Evolutionary conservation across 495 filamentous ascomycete species (phyloP).

Genomic region (Articulospora tetracladia): DNA sequence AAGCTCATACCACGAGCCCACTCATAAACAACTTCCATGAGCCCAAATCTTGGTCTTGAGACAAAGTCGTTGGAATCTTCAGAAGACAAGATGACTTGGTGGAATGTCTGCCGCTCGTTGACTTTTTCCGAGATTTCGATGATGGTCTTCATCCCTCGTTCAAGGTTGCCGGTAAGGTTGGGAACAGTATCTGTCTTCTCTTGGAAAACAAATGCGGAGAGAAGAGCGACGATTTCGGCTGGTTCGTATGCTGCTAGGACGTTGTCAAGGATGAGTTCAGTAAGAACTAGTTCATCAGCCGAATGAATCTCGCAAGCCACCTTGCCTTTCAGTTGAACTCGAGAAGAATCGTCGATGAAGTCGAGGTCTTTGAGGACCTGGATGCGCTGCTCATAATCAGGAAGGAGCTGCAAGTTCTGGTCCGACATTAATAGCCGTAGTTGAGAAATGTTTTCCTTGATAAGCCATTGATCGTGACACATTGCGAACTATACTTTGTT

Average conservation of each 20-base stretch:
- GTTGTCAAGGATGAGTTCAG: constrained; percentile 93
- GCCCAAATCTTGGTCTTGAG: constrained; percentile 78
- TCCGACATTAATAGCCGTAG: constrained; percentile 87
- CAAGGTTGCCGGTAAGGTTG: constrained; percentile 76
- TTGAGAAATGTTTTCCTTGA: constrained; percentile 84
- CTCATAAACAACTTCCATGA: constrained; percentile 97
- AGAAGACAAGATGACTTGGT: constrained; percentile 84
- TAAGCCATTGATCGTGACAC: constrained; percentile 91
- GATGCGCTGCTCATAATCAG: constrained; percentile 95
- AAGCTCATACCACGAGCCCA: constrained; percentile 98
- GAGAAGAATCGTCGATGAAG: constrained; percentile 79
- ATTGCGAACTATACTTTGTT: constrained; percentile 63
- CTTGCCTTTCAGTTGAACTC: constrained; percentile 94
- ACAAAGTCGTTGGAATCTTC: constrained; percentile 93
- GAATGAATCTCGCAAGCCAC: constrained; percentile 98
- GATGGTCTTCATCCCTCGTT: constrained; percentile 82
- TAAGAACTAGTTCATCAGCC: constrained; percentile 94
- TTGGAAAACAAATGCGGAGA: constrained; percentile 97
- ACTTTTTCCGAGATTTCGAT: constrained; percentile 86
- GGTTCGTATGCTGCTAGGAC: constrained; percentile 93
- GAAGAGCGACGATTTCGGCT: constrained; percentile 91
- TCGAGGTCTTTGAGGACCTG: constrained; percentile 83
- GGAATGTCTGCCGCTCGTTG: constrained; percentile 76
- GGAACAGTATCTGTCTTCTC: constrained; percentile 88
- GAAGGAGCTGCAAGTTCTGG: constrained; percentile 94